phyloP scores from a whole-genome alignment of 2,329 filamentous ascomycete species.

The Chaetomium sp. region DNA sequence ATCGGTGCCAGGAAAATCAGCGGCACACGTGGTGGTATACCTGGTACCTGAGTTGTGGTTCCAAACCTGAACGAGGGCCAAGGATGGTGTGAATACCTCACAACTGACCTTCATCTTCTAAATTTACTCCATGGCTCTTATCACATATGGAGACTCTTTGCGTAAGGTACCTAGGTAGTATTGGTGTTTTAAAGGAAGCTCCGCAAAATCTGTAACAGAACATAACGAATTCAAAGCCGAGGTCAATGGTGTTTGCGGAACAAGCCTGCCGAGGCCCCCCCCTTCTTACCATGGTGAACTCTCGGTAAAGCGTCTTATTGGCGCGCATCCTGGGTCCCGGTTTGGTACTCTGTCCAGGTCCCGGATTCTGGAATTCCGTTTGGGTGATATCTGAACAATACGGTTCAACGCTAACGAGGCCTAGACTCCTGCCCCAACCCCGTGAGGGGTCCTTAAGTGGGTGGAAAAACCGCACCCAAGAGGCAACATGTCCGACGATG shows the following conservation, averaged over 20 bases:
- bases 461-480: not conserved
- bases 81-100: too few species aligned
- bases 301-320: not conserved
- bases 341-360: not conserved
- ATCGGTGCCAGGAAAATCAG: too few species aligned
- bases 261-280: not conserved
- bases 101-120: too few species aligned
- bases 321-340: not conserved
- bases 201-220: too few species aligned
- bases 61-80: too few species aligned
- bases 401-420: not conserved
- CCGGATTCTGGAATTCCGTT: slow-evolving; percentile 4
- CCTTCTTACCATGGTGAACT: slow-evolving; percentile 6
- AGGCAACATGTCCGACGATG: not conserved
- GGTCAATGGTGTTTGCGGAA: not conserved
- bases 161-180: too few species aligned
- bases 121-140: too few species aligned
- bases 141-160: too few species aligned
- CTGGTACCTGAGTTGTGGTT: too few species aligned
- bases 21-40: too few species aligned
- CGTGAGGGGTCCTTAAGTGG: not conserved
- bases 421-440: too few species aligned
- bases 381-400: not conserved
- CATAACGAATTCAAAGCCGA: not conserved
- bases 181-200: too few species aligned